phyloP scores from a whole-genome alignment of 177 flowering plant species.

The Vitis hybrid region DNA sequence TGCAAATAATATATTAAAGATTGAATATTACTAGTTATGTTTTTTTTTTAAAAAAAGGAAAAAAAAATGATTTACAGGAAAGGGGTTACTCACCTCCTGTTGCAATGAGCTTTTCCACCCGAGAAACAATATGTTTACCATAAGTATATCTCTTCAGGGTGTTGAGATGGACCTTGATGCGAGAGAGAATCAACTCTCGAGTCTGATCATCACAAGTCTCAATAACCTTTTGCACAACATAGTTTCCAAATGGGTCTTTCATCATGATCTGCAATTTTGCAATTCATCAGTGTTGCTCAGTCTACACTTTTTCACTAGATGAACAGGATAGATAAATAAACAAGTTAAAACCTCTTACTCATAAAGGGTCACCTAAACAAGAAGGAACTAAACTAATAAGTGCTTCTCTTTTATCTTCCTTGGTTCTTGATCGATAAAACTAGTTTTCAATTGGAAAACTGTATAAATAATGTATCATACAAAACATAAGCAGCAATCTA shows the following conservation, averaged over 20 bases:
- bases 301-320: too few species aligned
- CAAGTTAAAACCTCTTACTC: too few species aligned
- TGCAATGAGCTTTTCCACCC: constrained; percentile 12
- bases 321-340: too few species aligned
- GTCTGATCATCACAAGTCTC: constrained; percentile 11
- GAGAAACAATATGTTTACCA: constrained; percentile 13
- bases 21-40: not conserved
- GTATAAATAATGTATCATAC: too few species aligned
- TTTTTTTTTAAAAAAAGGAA: not conserved
- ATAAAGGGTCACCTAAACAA: too few species aligned
- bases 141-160: constrained; percentile 10
- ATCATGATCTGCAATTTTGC: constrained; percentile 8
- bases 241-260: constrained; percentile 9
- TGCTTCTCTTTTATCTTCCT: too few species aligned
- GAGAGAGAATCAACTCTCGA: constrained; percentile 3
- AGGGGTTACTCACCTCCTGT: constrained; percentile 8
- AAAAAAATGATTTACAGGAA: not conserved
- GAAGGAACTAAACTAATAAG: too few species aligned
- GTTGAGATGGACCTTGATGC: constrained; percentile 9
- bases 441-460: too few species aligned
- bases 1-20: constrained; percentile 18
- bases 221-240: constrained; percentile 2
- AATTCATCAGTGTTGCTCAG: not conserved
- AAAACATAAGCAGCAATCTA: too few species aligned
- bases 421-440: too few species aligned